Evolutionary conservation across 2,329 filamentous ascomycete species (phyloP).

Genomic region (Aspergillaceae sp.): DNA sequence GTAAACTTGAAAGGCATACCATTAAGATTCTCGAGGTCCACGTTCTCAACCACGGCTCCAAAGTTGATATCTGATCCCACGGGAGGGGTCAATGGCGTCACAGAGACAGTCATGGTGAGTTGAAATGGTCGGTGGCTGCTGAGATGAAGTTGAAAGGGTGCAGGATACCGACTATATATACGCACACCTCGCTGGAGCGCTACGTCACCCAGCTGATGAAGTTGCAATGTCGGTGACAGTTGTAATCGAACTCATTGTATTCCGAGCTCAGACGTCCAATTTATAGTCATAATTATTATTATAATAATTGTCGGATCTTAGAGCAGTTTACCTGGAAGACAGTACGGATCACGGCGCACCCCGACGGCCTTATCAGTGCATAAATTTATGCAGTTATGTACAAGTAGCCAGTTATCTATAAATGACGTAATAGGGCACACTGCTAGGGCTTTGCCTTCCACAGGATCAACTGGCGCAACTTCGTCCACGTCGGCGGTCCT

Average conservation of each 20-base stretch:
- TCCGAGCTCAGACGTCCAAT: no score
- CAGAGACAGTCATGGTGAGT: not conserved
- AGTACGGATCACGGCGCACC: not conserved
- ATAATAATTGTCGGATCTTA: no score
- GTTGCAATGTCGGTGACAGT: no score
- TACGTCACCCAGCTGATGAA: no score
- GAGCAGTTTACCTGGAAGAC: not conserved
- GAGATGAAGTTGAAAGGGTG: no score
- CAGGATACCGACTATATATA: no score
- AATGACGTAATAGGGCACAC: not conserved
- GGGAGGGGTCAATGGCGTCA: conserved; percentile 13
- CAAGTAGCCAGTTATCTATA: no score
- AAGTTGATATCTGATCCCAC: conserved; percentile 44
- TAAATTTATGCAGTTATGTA: no score
- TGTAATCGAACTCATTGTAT: no score
- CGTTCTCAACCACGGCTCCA: conserved; percentile 51
- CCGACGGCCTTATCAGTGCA: not conserved
- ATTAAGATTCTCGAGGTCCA: conserved; percentile 54
- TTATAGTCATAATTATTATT: no score
- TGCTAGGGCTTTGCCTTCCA: not conserved
- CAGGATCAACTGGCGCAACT: conserved; percentile 15
- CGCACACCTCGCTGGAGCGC: no score
- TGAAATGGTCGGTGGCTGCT: no score
- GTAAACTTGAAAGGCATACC: conserved; percentile 37
- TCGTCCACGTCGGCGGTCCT: conserved; percentile 23